phyloP scores from a whole-genome alignment of 257 asterid species.

The Nicotiana sylvestris region DNA sequence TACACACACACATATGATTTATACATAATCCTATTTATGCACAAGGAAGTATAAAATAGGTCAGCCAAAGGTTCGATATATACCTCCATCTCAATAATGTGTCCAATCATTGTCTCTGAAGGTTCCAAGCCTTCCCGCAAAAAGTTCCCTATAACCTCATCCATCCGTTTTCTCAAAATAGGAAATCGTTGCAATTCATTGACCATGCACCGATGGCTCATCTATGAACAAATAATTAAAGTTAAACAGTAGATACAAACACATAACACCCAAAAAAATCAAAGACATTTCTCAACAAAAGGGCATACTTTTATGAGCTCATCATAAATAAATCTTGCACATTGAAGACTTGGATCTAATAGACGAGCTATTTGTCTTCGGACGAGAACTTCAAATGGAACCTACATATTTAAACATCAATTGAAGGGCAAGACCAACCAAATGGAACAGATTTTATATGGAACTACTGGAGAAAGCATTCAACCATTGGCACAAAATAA shows the following conservation, averaged over 20 bases:
- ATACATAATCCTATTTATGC: neutral
- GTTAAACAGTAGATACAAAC: neutral
- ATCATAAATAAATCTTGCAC: constrained; percentile 87
- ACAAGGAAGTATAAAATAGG: neutral
- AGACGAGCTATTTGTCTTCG: constrained; percentile 87
- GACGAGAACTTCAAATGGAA: constrained; percentile 92
- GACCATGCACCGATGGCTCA: constrained; percentile 84
- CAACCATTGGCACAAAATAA: neutral
- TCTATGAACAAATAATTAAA: constrained; percentile 32
- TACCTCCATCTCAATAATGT: constrained; percentile 92
- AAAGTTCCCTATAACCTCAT: constrained; percentile 70
- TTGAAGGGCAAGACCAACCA: constrained; percentile 3
- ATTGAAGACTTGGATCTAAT: constrained; percentile 96
- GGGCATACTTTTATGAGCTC: constrained; percentile 78
- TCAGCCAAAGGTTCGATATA: constrained; percentile 13
- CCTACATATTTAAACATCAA: constrained; percentile 38
- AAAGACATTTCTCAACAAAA: neutral
- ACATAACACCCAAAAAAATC: neutral
- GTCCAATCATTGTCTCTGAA: constrained; percentile 81
- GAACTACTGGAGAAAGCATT: neutral
- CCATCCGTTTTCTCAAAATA: constrained; percentile 64
- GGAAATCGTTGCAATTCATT: constrained; percentile 91
- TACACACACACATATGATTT: neutral
- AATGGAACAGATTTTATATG: neutral
- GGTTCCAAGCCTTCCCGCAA: constrained; percentile 84